Evolutionary conservation across 257 asterid species (phyloP).

Genomic region (Penstemon barbatus): DNA sequence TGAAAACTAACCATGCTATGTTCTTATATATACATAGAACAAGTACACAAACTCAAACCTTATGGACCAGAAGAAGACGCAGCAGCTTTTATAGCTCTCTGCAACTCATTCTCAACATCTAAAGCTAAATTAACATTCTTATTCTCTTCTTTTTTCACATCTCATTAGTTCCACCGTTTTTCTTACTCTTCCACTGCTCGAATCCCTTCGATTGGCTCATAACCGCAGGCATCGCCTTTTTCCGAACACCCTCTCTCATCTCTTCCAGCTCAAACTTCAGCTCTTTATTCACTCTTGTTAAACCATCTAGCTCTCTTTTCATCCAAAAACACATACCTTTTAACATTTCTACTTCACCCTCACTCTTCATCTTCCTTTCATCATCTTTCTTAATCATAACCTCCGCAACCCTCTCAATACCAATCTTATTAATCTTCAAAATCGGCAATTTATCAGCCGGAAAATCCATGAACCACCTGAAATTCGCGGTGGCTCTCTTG

Average conservation of each 20-base stretch:
- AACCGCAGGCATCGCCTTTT: constrained; percentile 34
- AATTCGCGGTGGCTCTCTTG: constrained; percentile 46
- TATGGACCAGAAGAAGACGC: constrained; percentile 42
- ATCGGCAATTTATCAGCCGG: constrained; percentile 63
- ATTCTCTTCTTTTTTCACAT: constrained; percentile 49
- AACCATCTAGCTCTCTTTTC: constrained; percentile 67
- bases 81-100: constrained; percentile 84
- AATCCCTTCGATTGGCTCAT: constrained; percentile 48
- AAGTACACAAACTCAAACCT: constrained; percentile 26
- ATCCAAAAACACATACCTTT: constrained; percentile 74
- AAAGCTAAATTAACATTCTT: constrained; percentile 36
- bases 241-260: constrained; percentile 35
- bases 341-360: constrained; percentile 47
- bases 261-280: constrained; percentile 66
- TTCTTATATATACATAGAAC: constrained; percentile 24
- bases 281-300: constrained; percentile 60
- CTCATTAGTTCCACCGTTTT: constrained; percentile 37
- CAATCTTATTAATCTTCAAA: constrained; percentile 66
- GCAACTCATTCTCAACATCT: constrained; percentile 82
- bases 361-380: constrained; percentile 34
- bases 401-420: constrained; percentile 56
- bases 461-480: constrained; percentile 72
- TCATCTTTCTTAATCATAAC: constrained; percentile 32
- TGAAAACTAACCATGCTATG: constrained; percentile 1
- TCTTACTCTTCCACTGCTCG: constrained; percentile 67